Conservation (phyloP, 805 yeast species). For the Barnettozyma vustinii region DNA sequence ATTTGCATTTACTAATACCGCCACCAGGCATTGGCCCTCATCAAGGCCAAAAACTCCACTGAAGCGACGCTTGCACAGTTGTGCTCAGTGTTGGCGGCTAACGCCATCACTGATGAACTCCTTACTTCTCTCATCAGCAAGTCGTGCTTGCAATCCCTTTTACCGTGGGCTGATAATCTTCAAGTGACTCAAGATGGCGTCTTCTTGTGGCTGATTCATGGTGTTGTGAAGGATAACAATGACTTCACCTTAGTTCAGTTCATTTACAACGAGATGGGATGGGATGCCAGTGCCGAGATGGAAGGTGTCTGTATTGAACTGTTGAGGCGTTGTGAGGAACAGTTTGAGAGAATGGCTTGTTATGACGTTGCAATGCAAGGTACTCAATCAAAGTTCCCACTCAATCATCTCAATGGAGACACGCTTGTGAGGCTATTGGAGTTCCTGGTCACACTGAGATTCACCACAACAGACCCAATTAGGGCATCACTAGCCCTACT, state of each 20-base stretch:
- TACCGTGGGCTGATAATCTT: background rate
- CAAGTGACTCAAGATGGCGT: background rate
- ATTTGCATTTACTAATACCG: background rate
- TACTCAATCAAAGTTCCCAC: background rate
- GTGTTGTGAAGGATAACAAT: background rate
- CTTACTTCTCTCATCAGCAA: background rate
- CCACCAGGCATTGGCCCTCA: conserved; percentile 16
- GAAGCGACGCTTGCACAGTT: background rate
- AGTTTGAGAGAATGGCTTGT: background rate
- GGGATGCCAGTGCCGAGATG: background rate
- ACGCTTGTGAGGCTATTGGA: background rate
- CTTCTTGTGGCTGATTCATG: background rate
- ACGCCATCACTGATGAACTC: conserved; percentile 1
- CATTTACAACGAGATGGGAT: conserved; percentile 3
- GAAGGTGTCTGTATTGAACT: background rate
- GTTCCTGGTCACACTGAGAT: background rate
- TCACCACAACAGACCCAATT: background rate
- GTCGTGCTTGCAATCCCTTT: background rate
- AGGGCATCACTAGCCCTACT: conserved; percentile 1
- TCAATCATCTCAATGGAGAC: background rate
- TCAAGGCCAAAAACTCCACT: conserved; percentile 13
- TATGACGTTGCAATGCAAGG: background rate
- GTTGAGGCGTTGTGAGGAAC: background rate
- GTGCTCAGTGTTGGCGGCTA: background rate
- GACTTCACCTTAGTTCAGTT: background rate